These are phyloP conservation scores for Alternaria triticina DNA, from an alignment of 2,329 filamentous ascomycete genomes.

Conservation along the genomic window DNA sequence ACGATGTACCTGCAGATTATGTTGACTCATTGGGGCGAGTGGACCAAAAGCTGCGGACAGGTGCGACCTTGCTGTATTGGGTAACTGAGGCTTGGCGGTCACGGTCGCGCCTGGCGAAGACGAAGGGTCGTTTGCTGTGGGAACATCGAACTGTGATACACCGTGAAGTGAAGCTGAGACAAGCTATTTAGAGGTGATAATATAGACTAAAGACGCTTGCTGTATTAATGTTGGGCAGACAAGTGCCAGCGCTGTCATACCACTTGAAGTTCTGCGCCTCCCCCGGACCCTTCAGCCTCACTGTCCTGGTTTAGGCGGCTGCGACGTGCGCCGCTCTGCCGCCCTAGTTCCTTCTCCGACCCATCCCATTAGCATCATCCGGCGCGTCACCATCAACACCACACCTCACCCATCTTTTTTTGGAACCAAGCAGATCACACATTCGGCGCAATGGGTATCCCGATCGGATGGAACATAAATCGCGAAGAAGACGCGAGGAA, in stretches of 20 bases:
- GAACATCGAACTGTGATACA: not conserved
- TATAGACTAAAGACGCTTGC: not conserved
- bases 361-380: constrained; percentile 18
- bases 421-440: constrained; percentile 21
- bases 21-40: constrained; percentile 36
- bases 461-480: constrained; percentile 57
- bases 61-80: constrained; percentile 23
- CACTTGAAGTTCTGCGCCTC: constrained; percentile 12
- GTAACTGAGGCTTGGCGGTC: constrained; percentile 30
- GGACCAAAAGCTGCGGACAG: constrained; percentile 29
- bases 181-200: not conserved
- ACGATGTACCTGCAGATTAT: constrained; percentile 33
- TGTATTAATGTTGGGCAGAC: not conserved
- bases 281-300: constrained; percentile 29
- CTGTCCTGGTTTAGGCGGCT: constrained; percentile 16
- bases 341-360: constrained; percentile 24
- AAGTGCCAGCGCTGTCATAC: not conserved
- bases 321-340: constrained; percentile 11
- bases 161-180: not conserved
- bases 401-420: constrained; percentile 10
- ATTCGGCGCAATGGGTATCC: constrained; percentile 55
- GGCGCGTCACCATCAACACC: constrained; percentile 34
- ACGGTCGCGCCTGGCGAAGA: constrained; percentile 19
- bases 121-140: constrained; percentile 12
- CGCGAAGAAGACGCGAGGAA: constrained; percentile 55